Conservation (phyloP, 208 protist species). For the Plasmodiophora brassicae region DNA sequence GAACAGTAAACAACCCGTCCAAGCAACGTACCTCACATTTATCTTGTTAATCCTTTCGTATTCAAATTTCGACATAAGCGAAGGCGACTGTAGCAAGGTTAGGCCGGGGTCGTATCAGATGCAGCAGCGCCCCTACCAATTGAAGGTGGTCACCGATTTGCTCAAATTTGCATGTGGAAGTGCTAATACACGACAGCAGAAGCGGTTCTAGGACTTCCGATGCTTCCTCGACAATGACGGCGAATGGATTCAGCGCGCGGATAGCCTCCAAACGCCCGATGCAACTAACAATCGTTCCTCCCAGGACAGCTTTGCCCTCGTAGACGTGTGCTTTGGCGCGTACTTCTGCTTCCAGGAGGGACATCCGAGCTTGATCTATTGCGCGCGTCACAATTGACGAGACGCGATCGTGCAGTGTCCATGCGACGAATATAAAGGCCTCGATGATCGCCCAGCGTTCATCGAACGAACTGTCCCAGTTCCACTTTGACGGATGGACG, state of each 20-base stretch:
- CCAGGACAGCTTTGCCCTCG: constrained; percentile 35
- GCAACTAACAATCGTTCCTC: constrained; percentile 38
- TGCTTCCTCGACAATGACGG: constrained; percentile 39
- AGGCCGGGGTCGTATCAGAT: not conserved
- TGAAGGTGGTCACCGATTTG: not conserved
- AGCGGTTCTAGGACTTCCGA: constrained; percentile 42
- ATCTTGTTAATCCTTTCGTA: not conserved
- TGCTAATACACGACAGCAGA: constrained; percentile 35
- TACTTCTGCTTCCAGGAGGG: not conserved
- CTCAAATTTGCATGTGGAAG: constrained; percentile 37
- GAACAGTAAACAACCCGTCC: not conserved
- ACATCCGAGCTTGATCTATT: not conserved
- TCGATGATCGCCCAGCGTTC: not conserved
- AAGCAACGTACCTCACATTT: not conserved
- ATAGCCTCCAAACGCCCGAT: constrained; percentile 43
- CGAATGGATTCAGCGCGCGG: constrained; percentile 33
- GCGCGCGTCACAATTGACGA: not conserved
- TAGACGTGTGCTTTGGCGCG: not conserved
- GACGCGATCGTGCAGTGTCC: not conserved
- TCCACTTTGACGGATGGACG: not conserved
- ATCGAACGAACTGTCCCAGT: constrained; percentile 3
- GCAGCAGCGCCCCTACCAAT: not conserved
- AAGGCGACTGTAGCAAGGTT: not conserved
- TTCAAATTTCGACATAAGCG: not conserved
- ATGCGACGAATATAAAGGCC: not conserved